A percentile compares a stretch with the other conserved stretches of the same genome.
Conservation (phyloP, 805 yeast genomes). For the Henningerozyma blattae region DNA sequence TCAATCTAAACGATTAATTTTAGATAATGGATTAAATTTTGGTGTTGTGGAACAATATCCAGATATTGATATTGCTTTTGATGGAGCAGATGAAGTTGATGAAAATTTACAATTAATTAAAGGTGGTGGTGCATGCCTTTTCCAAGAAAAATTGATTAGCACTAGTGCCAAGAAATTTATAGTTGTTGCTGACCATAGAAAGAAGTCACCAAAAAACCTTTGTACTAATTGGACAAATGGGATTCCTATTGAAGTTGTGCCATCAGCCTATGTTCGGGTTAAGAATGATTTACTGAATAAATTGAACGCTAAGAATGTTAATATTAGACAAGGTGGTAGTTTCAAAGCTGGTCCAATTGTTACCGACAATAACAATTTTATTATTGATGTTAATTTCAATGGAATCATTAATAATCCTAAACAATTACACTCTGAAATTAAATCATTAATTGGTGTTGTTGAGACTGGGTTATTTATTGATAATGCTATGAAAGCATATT, state of each 20-base stretch:
- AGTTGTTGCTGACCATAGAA: conserved; percentile 86
- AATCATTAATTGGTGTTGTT: conserved; percentile 79
- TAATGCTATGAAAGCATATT: conserved; percentile 66
- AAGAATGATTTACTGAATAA: conserved; percentile 39
- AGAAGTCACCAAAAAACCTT: conserved; percentile 52
- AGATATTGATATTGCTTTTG: conserved; percentile 82
- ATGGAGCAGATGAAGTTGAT: conserved; percentile 98
- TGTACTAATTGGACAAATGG: conserved; percentile 84
- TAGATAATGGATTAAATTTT: conserved; percentile 64
- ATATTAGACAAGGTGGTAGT: conserved; percentile 72
- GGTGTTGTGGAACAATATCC: conserved; percentile 80
- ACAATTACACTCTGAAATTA: conserved; percentile 52
- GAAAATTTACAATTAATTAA: conserved; percentile 70
- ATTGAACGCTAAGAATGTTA: conserved; percentile 42
- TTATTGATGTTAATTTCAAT: conserved; percentile 90
- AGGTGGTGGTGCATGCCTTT: conserved; percentile 97
- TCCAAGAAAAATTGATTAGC: conserved; percentile 93
- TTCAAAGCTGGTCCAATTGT: conserved; percentile 96
- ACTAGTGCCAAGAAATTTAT: conserved; percentile 63
- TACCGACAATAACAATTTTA: conserved; percentile 89
- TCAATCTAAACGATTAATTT: conserved; percentile 79
- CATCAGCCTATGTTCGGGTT: conserved; percentile 74
- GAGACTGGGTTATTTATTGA: conserved; percentile 85
- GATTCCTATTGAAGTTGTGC: conserved; percentile 92
- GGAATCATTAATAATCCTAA: conserved; percentile 41